Conservation (phyloP, 2,329 filamentous ascomycete genomes). For the Hypoxylon sp. region DNA sequence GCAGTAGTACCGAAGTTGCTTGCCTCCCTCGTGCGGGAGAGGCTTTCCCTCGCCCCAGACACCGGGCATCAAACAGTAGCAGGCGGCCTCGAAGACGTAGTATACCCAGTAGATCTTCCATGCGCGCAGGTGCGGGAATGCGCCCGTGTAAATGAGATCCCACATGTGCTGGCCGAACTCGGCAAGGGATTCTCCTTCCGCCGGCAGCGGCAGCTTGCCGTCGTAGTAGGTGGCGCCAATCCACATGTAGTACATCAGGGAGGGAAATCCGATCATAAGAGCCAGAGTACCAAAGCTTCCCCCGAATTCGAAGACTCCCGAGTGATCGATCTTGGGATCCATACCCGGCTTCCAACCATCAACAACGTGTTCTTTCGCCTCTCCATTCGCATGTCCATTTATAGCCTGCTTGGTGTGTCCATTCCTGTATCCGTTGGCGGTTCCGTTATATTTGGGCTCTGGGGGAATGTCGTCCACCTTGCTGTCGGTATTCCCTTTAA, state of each 20-base stretch:
- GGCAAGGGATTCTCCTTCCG: conserved; percentile 68
- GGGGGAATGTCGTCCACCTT: conserved; percentile 10
- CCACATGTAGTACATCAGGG: conserved; percentile 99
- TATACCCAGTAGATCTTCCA: conserved; percentile 97
- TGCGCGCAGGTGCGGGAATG: conserved; percentile 81
- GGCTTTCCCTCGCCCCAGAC: conserved; percentile 90
- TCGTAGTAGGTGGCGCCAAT: conserved; percentile 92
- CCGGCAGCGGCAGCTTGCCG: conserved; percentile 77
- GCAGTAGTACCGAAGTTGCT: conserved; percentile 94
- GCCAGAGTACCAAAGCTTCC: conserved; percentile 79
- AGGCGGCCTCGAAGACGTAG: conserved; percentile 81
- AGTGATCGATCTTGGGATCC: conserved; percentile 70
- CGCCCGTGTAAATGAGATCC: conserved; percentile 79
- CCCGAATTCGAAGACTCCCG: conserved; percentile 81
- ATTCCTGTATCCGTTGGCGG: conserved; percentile 39
- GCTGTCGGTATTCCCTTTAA: conserved; percentile 29
- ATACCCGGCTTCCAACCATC: conserved; percentile 68
- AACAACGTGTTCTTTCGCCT: conserved; percentile 48
- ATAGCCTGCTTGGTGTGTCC: conserved; percentile 44
- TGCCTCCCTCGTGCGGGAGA: conserved; percentile 80
- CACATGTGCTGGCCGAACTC: conserved; percentile 79
- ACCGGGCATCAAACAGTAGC: conserved; percentile 87
- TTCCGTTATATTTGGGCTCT: conserved; percentile 35
- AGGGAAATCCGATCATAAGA: conserved; percentile 94
- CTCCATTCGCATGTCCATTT: conserved; percentile 45